Base-by-base conservation (phyloP, 139 green algal species). In the Tetradesmus obliquus region DNA sequence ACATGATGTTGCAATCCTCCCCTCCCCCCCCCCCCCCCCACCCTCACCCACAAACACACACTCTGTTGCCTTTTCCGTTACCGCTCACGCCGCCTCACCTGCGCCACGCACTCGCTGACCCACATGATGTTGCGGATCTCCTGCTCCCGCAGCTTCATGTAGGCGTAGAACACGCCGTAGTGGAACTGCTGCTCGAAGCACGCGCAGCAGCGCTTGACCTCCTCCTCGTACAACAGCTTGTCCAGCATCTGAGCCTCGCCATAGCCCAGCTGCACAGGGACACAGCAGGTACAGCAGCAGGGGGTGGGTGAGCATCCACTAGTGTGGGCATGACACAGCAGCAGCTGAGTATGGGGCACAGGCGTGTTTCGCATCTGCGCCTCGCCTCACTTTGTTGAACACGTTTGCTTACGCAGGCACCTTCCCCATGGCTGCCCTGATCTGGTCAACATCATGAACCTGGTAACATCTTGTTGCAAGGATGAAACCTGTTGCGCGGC, bases 61-160 rank as follows among this genome's bases (percentile, higher is more conserved):
- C 10, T 66, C 7, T 8, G 8, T 66, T 66, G 32, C 32, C 32
- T 45, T 45, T 45, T 45, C 32, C 32, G 32, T 45, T 45, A 45
- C 32, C 32, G 32, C 57, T 66, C 57, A 66, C 7, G 5, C 54
- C 19, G 13, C 55, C 88, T 55, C 66, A 85, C 90, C 72, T 92
- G 86, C 79, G 97, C 97, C 13, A 99, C 96, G 91, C 98, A 99
- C 94, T 99, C 98, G 5, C 95, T 93, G 85, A 99, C 95, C 98
- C 98, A 99, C 97, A 99, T 98, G 87, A 99, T 95, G 93, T 99
- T 99, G 69, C 97, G 94, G 84, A 99, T 98, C 93, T 99, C 97
- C 91, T 98, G 97, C 95, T 99, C 97, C 22, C 96, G 93, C 74
- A 99, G 95, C 88, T 96, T 96, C 95, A 99, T 97, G 95, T 98